A percentile compares a stretch with the other conserved stretches of the same genome.
phyloP scores from a whole-genome alignment of 2,329 filamentous ascomycete species.

The Fusarium xyrophilum region DNA sequence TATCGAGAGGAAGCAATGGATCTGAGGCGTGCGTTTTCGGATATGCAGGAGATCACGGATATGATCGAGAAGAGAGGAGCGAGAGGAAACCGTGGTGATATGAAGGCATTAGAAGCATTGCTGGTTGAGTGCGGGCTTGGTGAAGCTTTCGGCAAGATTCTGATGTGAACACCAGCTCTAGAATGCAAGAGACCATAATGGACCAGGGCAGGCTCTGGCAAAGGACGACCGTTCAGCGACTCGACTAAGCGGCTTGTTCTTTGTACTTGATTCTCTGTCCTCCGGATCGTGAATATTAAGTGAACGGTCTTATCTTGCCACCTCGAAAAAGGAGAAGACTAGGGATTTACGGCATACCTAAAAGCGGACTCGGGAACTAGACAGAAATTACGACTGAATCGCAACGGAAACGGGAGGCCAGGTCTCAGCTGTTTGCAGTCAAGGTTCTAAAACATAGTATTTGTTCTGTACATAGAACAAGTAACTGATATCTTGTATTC shows the following conservation, averaged over 20 bases:
- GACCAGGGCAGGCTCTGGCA: accelerated
- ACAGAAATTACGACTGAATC: accelerated
- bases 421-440: neutral
- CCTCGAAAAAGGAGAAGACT: too few species aligned
- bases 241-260: accelerated
- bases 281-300: too few species aligned
- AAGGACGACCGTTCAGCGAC: accelerated
- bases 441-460: neutral
- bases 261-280: accelerated
- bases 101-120: slow-evolving; percentile 61
- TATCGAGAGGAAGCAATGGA: slow-evolving; percentile 50
- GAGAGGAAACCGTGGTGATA: slow-evolving; percentile 59
- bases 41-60: slow-evolving; percentile 66
- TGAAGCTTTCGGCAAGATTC: slow-evolving; percentile 38
- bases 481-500: neutral
- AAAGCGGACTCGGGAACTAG: neutral
- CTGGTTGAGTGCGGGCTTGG: slow-evolving; percentile 46
- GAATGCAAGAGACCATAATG: neutral
- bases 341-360: neutral
- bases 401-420: accelerated
- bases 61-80: slow-evolving; percentile 55
- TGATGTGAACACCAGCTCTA: slow-evolving; percentile 24
- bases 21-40: slow-evolving; percentile 53
- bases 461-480: neutral
- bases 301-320: too few species aligned